Conservation (phyloP, 148 eudicot species). For the Nepenthes mirabilis region DNA sequence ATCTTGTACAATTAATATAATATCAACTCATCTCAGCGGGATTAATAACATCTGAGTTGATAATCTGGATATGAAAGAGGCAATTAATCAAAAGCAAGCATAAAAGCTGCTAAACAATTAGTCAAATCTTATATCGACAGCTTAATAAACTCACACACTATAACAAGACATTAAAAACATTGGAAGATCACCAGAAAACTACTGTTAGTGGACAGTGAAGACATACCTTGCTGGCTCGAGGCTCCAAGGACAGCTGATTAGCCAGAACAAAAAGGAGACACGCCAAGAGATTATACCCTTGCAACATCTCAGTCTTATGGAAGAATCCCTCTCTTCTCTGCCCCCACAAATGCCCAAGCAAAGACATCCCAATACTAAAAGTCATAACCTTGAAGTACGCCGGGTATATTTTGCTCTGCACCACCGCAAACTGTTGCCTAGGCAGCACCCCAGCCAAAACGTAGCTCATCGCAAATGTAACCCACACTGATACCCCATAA, state of each 20-base stretch:
- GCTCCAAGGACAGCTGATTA: conserved; percentile 61
- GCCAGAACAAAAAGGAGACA: conserved; percentile 36
- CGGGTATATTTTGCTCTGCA: conserved; percentile 76
- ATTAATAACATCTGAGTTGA: no score
- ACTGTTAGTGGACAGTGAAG: no score
- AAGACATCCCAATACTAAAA: conserved; percentile 34
- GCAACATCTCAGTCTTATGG: conserved; percentile 17
- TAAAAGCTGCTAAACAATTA: no score
- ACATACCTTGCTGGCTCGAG: conserved; percentile 64
- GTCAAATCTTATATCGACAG: no score
- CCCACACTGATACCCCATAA: conserved; percentile 70
- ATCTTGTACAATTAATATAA: no score
- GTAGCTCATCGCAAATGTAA: conserved; percentile 63
- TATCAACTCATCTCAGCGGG: no score
- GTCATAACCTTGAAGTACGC: conserved; percentile 71
- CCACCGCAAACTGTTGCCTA: conserved; percentile 61
- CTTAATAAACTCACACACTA: no score
- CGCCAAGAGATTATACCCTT: conserved; percentile 29
- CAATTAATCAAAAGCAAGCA: no score
- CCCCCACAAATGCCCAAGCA: conserved; percentile 43
- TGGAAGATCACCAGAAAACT: no score
- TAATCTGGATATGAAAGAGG: no score
- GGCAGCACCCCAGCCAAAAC: conserved; percentile 48
- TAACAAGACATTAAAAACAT: no score
- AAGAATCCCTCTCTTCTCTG: conserved; percentile 2